phyloP scores from a whole-genome alignment of 176 grass and related monocot species.

The Oryza officinalis region DNA sequence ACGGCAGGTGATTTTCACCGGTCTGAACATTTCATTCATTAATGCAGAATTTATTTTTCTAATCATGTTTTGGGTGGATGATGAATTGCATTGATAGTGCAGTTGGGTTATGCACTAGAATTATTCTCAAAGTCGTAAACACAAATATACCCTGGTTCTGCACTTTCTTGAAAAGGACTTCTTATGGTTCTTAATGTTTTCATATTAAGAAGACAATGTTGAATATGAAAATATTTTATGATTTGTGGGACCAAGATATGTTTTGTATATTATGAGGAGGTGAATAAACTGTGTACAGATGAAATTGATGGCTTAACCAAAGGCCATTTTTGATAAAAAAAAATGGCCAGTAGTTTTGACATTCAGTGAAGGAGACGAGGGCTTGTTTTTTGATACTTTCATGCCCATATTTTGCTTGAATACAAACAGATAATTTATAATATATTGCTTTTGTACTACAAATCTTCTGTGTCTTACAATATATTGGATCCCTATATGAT shows the following conservation, averaged over 20 bases:
- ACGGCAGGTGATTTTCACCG: too few species aligned
- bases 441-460: not conserved
- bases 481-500: not conserved
- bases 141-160: not conserved
- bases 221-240: not conserved
- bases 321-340: not conserved
- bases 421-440: not conserved
- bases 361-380: not conserved
- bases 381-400: not conserved
- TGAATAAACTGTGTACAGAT: not conserved
- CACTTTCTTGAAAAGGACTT: not conserved
- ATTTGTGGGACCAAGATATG: not conserved
- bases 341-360: not conserved
- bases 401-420: not conserved
- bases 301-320: not conserved
- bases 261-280: not conserved
- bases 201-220: not conserved
- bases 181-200: not conserved
- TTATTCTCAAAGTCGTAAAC: not conserved
- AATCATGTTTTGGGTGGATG: not conserved
- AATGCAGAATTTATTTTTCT: not conserved
- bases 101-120: not conserved
- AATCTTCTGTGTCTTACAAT: not conserved
- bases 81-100: not conserved
- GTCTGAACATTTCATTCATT: too few species aligned